A percentile compares a stretch with the other conserved stretches of the same genome.
phyloP scores from a whole-genome alignment of 805 yeast species.

The Wickerhamiella galacta region DNA sequence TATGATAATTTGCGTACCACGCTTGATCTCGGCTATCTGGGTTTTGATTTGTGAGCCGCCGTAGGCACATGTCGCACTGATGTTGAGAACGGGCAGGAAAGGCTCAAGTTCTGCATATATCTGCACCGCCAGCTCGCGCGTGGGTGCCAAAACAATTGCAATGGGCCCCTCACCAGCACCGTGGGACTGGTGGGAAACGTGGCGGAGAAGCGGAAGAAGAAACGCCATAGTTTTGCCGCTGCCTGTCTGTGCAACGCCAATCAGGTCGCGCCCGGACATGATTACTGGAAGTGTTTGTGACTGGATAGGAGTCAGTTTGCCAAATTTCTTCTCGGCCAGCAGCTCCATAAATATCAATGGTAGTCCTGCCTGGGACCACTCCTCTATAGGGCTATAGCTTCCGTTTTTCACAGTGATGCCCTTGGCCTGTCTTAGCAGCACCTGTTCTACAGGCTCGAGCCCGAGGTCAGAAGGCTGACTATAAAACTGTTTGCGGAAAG shows the following conservation, averaged over 20 bases:
- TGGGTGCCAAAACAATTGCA: slow-evolving; percentile 72
- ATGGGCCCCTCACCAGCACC: slow-evolving; percentile 42
- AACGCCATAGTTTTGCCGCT: slow-evolving; percentile 91
- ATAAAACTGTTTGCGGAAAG: slow-evolving; percentile 5
- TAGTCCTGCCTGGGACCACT: slow-evolving; percentile 73
- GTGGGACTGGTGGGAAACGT: slow-evolving; percentile 56
- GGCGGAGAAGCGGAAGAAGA: slow-evolving; percentile 68
- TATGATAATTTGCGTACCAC: slow-evolving; percentile 64
- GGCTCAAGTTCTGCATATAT: slow-evolving; percentile 48
- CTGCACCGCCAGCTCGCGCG: slow-evolving; percentile 82
- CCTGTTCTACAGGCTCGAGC: no score
- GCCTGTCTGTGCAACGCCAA: slow-evolving; percentile 93
- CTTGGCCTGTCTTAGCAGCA: slow-evolving; percentile 32
- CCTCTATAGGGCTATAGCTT: slow-evolving; percentile 55
- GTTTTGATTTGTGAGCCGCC: slow-evolving; percentile 77
- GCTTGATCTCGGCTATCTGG: slow-evolving; percentile 66
- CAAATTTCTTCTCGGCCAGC: slow-evolving; percentile 36
- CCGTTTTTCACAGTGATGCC: slow-evolving; percentile 48
- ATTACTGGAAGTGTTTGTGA: slow-evolving; percentile 80
- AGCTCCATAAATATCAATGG: slow-evolving; percentile 40
- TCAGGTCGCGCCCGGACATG: slow-evolving; percentile 77
- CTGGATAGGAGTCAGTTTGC: slow-evolving; percentile 72
- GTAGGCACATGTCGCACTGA: slow-evolving; percentile 62
- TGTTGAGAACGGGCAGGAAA: slow-evolving; percentile 34
- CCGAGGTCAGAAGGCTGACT: slow-evolving; percentile 10